Base-by-base conservation (phyloP, 345 rosid genomes). In the Camelina neglecta region DNA sequence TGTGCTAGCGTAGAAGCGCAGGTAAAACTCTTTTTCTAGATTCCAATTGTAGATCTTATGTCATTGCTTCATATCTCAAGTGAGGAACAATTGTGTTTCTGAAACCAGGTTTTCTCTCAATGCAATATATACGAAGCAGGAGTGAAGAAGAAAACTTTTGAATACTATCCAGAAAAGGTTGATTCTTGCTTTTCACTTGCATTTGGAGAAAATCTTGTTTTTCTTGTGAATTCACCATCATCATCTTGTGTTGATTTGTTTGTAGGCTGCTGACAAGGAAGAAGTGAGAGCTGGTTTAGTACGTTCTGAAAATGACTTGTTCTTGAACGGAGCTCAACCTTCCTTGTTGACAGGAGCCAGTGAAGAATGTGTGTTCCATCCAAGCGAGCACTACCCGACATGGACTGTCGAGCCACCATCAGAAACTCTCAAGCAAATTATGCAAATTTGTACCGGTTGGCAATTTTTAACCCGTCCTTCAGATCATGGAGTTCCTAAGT, bases 61-160 rank as follows among this genome's bases (percentile, higher is more conserved):
- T 39, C 35, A 20, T 71, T 71, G n/a, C 49, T 56, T 49, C 3
- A 29, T 8, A 35, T 51, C 50, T 2, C 42, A 56, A 11, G 16
- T 59, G 66, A 15, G 60, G 55, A 63, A 63, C 29, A 55, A 16
- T 26, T 39, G 33, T 62, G 42, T 41, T 65, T 81, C 72, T 69
- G 11, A 23, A 33, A 50, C 59, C 83, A 94, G 97, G 83, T 94
- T 77, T 89, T 83, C 71, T 95, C 97, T 50, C 97, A 92, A 49
- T 86, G 97, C 92, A 90, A 95, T 82, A 86, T 95, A 80, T 90
- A 92, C 38, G 97, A 95, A 86, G 97, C 97, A 6, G 97, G 93
- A 71, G 79, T 75, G 75, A 95, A 92, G 83, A 89, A 92, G 78
- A 85, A 83, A 77, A 89, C 96, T 29, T 92, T 92, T 54, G 93